Evolutionary conservation across 2,329 filamentous ascomycete genomes (phyloP).

Genomic region (Zymoseptoria ardabiliae): DNA sequence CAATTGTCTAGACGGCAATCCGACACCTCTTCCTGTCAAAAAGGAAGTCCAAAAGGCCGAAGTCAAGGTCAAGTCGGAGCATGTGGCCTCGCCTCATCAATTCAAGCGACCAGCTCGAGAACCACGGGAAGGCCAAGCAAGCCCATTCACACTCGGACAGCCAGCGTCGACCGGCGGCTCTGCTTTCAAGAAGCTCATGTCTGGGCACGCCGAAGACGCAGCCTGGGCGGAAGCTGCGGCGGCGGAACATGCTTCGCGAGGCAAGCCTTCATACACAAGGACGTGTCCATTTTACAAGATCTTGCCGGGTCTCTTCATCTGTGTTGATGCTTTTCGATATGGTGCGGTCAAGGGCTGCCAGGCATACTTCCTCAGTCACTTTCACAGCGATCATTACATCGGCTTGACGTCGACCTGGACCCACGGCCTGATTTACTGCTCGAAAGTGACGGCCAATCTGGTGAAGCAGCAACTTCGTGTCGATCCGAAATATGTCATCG

Average conservation of each 20-base stretch:
- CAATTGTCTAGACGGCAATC: slow-evolving; percentile 77
- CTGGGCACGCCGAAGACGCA: slow-evolving; percentile 76
- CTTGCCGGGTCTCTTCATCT: slow-evolving; percentile 83
- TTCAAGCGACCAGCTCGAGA: slow-evolving; percentile 59
- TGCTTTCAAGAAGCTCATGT: slow-evolving; percentile 91
- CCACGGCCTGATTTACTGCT: slow-evolving; percentile 95
- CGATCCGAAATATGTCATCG: slow-evolving; percentile 75
- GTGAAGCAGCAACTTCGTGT: slow-evolving; percentile 81
- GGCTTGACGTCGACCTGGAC: slow-evolving; percentile 81
- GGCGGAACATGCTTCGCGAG: slow-evolving; percentile 66
- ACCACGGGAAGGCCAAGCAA: slow-evolving; percentile 71
- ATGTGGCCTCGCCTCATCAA: slow-evolving; percentile 39
- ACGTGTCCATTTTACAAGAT: slow-evolving; percentile 99
- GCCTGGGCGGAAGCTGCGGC: slow-evolving; percentile 86
- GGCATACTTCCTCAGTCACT: slow-evolving; percentile 95
- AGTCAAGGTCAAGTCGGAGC: slow-evolving; percentile 12
- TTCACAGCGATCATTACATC: slow-evolving; percentile 96
- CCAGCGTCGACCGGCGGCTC: slow-evolving; percentile 44
- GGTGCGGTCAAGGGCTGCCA: slow-evolving; percentile 86
- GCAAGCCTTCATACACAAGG: slow-evolving; percentile 77
- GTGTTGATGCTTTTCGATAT: slow-evolving; percentile 93
- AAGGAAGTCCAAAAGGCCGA: slow-evolving; percentile 11
- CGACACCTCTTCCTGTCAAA: slow-evolving; percentile 47
- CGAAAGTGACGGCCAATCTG: slow-evolving; percentile 81
- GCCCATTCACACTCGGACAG: slow-evolving; percentile 59